Evolutionary conservation across 1,284 basidiomycete species (phyloP).

Genomic region (Austroboletus sp.): DNA sequence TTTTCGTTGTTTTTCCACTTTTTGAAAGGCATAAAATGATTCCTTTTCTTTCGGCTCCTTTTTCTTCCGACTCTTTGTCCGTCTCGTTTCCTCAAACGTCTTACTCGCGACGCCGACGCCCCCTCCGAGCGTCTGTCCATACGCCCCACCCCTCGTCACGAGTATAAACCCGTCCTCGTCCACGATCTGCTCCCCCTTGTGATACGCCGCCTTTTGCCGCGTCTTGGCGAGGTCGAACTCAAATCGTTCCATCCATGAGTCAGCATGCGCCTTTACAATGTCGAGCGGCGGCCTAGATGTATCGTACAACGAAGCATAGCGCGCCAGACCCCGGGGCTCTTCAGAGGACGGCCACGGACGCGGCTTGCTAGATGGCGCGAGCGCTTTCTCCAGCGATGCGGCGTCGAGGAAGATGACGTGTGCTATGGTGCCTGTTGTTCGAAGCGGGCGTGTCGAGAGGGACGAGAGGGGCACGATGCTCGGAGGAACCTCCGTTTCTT

Average conservation of each 20-base stretch:
- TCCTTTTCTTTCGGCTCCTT: constrained; percentile 67
- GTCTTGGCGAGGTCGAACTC: constrained; percentile 64
- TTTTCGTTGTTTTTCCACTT: constrained; percentile 78
- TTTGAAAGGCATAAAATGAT: constrained; percentile 83
- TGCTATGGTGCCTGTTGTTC: constrained; percentile 58
- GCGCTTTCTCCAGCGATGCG: constrained; percentile 60
- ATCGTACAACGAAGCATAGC: constrained; percentile 60
- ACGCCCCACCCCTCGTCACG: constrained; percentile 80
- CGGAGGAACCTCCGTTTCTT: constrained; percentile 36
- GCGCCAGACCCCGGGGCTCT: constrained; percentile 59
- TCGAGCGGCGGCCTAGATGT: constrained; percentile 67
- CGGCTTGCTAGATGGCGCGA: constrained; percentile 44
- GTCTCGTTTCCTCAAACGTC: constrained; percentile 57
- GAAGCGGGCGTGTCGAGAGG: constrained; percentile 49
- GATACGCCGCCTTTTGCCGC: constrained; percentile 61
- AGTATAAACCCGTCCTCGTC: constrained; percentile 91
- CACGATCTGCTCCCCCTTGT: constrained; percentile 75
- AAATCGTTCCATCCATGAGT: constrained; percentile 67
- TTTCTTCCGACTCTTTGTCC: constrained; percentile 49
- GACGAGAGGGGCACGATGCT: constrained; percentile 52
- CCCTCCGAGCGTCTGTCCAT: constrained; percentile 77
- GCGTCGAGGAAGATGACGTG: constrained; percentile 76
- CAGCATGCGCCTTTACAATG: constrained; percentile 65
- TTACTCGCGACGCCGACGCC: constrained; percentile 74
- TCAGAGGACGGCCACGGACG: constrained; percentile 57